Evolutionary conservation across 768 basidiomycete genomes (phyloP).

Genomic region (Suillus bovinus): DNA sequence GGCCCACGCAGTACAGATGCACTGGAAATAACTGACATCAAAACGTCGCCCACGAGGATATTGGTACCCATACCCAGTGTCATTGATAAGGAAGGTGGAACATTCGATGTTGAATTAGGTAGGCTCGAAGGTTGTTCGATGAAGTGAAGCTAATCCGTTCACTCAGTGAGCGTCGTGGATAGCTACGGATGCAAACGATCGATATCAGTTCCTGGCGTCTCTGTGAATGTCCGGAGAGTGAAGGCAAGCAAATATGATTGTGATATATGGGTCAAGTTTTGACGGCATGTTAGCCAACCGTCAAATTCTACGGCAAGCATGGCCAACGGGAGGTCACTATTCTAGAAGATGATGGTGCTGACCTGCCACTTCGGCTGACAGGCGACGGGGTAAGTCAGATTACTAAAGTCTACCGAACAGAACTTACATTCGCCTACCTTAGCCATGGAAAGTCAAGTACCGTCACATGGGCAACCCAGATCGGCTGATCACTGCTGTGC

Average conservation of each 20-base stretch:
- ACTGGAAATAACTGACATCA: conserved; percentile 55
- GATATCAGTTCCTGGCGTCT: conserved; percentile 73
- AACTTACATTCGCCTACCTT: conserved; percentile 2
- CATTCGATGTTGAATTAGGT: conserved; percentile 81
- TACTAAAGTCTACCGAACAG: not conserved
- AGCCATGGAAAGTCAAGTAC: conserved; percentile 92
- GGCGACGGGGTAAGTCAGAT: conserved; percentile 75
- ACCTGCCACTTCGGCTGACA: conserved; percentile 81
- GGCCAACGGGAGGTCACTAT: conserved; percentile 60
- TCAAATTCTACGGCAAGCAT: conserved; percentile 75
- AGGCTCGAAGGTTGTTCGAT: conserved; percentile 19
- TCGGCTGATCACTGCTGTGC: conserved; percentile 38
- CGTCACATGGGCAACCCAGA: conserved; percentile 49
- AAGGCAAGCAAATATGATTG: conserved; percentile 49
- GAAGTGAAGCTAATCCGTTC: conserved; percentile 16
- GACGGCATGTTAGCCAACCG: conserved; percentile 64
- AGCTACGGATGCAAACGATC: conserved; percentile 82
- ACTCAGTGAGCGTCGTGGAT: conserved; percentile 82
- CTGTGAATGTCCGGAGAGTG: conserved; percentile 80
- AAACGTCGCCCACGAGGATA: conserved; percentile 53
- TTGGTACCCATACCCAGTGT: conserved; percentile 67
- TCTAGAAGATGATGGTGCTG: conserved; percentile 70
- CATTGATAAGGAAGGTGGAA: conserved; percentile 68
- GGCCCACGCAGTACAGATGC: conserved; percentile 68
- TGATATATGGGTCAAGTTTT: not conserved